Evolutionary conservation across 192 early-diverging fungal species (phyloP), one percentile per base, ranked within the genome.

Genomic region (Coemansia reversa): DNA sequence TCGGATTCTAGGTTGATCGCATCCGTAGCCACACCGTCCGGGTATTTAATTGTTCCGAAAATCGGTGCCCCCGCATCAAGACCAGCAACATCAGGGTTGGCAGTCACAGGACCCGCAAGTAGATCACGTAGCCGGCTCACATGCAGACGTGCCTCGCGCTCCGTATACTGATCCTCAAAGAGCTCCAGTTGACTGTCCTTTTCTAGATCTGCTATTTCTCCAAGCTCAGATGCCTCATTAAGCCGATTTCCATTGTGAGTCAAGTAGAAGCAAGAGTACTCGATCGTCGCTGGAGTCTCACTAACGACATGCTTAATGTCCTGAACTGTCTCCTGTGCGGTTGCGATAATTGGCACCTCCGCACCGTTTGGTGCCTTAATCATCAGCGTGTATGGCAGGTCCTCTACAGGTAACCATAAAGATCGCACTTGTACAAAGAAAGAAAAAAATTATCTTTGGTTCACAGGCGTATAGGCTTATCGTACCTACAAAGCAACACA

Each of bases 201-300:
- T 7, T 83, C 83, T 67, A 88, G 85, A 20, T 89, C 83, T 56
- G 62, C 75, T 57, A 81, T 69, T 45, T 93, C 90, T 29, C 88
- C 87, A 8, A 91, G 75, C 75, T 90, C 89, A 33, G 79, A 72
- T 71, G 83, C 89, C 56, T 98, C 94, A 65, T 86, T 88, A 55
- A 97, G 69, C 22, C 87, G 84, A 61, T 74, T 65, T 28, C 89
- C 92, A 23, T 93, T 83, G 62, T 85, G 89, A 6, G 85, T 62
- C 18, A 98, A 79, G 63, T 89, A 92, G 70, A 97, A 97, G 81
- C 94, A 96, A 30, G 96, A 94, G 79, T 93, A 88, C 50, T 90
- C 89, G 55, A 92, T 87, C 1, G 90, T 88, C 55, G 92, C 89
- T 16, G 92, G 87, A 2, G 88, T 89, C 69, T 98, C 96, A 55